A percentile compares a stretch with the other conserved stretches of the same genome.
These are phyloP conservation scores for Bacidia rubella DNA, from an alignment of 495 filamentous ascomycete genomes.

Conservation along the genomic window DNA sequence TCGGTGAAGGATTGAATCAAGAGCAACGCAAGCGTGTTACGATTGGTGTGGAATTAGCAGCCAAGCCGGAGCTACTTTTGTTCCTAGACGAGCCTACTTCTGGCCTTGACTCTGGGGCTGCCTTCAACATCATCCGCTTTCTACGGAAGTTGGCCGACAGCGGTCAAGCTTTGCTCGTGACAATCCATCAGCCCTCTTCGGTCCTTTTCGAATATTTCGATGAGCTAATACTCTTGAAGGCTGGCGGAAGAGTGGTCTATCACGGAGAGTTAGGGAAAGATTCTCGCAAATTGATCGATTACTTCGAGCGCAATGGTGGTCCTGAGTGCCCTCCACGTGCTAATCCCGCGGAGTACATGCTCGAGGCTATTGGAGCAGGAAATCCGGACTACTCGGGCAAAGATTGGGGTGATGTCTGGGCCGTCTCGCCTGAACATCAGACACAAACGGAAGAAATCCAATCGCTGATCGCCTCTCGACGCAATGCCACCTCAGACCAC, in stretches of 20 bases:
- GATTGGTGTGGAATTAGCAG: slow-evolving; percentile 78
- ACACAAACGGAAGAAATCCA: slow-evolving; percentile 35
- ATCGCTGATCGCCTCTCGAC: slow-evolving; percentile 28
- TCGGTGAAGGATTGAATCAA: slow-evolving; percentile 69
- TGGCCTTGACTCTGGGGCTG: slow-evolving; percentile 70
- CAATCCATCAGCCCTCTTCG: slow-evolving; percentile 75
- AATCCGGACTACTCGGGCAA: slow-evolving; percentile 47
- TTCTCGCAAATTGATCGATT: slow-evolving; percentile 41
- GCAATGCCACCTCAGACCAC: slow-evolving; percentile 19
- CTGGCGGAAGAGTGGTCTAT: slow-evolving; percentile 52
- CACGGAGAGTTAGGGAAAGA: slow-evolving; percentile 47
- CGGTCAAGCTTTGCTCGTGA: slow-evolving; percentile 82
- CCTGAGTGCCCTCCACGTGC: slow-evolving; percentile 40
- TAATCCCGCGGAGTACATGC: slow-evolving; percentile 60
- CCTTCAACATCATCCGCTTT: slow-evolving; percentile 85
- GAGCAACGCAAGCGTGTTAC: slow-evolving; percentile 84
- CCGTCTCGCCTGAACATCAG: slow-evolving; percentile 31
- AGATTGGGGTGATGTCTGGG: slow-evolving; percentile 51
- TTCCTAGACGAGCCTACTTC: slow-evolving; percentile 89
- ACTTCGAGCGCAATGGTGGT: slow-evolving; percentile 50
- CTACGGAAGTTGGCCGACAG: slow-evolving; percentile 67
- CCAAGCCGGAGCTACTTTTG: slow-evolving; percentile 71
- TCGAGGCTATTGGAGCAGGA: slow-evolving; percentile 52
- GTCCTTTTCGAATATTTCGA: slow-evolving; percentile 78
- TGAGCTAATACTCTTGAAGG: slow-evolving; percentile 47